Base-by-base conservation (phyloP, 1,284 basidiomycete species). In the Heterobasidion occidentale region DNA sequence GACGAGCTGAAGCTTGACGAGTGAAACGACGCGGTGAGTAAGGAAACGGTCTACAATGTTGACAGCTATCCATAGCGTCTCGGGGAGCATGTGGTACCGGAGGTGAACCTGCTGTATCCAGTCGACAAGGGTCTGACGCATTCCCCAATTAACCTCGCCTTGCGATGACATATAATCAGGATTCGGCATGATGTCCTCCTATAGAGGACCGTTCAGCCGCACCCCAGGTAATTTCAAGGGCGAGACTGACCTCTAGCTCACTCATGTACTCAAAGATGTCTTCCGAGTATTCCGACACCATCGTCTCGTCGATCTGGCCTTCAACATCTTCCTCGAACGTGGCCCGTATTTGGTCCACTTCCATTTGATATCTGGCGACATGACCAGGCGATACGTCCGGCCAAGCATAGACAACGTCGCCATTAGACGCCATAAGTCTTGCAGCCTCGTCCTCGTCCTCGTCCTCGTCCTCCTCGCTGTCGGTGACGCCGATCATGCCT, bases 31-130 rank as follows among this genome's bases (percentile, higher is more conserved):
- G 38, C 96, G 91, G 60, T 87, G 84, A 46, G 92, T 93, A 56
- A 99, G 81, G 82, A 99, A 98, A 56, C 97, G 93, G 73, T 99
- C 97, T 64, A 99, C 86, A 59, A 99, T 87, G 78, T 99, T 99
- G 76, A 95, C 81, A 38, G 96, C 92, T 63, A 99, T 94, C 89
- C 96, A 98, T 46, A 99, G 84, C 9, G 97, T 99, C 74, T 99
- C 97, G 47, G 97, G 96, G 27, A 99, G 81, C 74, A 99, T 88
- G 70, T 97, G 93, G 79, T 98, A 99, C 62, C 95, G 93, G 65
- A 92, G 76, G 76, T 99, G 97, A 35, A 98, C 92, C 70, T 98
- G 95, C 65, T 98, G 85, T 51, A 99, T 80, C 97, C 97, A 99
- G 77, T 99, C 97, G 64, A 98, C 89, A 53, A 99, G 85, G 42